A percentile compares a stretch with the other conserved stretches of the same genome.
Conservation (phyloP, 2,329 filamentous ascomycete genomes). For the Curvularia verruculosa region DNA sequence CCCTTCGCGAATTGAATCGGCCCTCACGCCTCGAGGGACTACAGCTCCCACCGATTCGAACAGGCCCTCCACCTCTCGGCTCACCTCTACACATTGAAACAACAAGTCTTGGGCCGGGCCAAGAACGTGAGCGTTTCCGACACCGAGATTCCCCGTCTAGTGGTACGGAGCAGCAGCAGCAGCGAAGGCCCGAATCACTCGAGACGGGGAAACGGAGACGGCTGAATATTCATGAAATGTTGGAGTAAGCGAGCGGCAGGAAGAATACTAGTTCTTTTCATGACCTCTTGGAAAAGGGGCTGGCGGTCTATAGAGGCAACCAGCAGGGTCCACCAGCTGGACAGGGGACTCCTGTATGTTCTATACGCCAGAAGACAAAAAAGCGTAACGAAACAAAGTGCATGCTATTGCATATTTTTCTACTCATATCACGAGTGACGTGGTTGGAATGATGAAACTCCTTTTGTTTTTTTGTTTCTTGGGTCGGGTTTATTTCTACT, state of each 20-base stretch:
- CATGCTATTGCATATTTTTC: neutral
- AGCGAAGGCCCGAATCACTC: constrained; percentile 37
- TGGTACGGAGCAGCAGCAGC: constrained; percentile 18
- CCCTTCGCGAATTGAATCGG: constrained; percentile 33
- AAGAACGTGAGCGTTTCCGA: constrained; percentile 34
- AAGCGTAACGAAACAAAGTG: neutral
- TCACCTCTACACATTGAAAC: constrained; percentile 41
- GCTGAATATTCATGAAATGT: constrained; percentile 46
- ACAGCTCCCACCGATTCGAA: constrained; percentile 47
- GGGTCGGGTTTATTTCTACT: neutral
- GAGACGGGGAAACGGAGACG: constrained; percentile 44
- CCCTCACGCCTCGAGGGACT: constrained; percentile 39
- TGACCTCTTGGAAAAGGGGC: neutral
- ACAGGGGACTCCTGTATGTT: neutral
- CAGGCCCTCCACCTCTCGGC: constrained; percentile 37
- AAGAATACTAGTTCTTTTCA: neutral
- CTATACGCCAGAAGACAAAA: neutral
- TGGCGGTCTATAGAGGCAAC: neutral
- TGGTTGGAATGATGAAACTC: neutral
- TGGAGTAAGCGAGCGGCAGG: constrained; percentile 30
- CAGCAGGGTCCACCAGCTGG: neutral
- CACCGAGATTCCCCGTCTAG: constrained; percentile 38
- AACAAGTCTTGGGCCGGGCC: constrained; percentile 24
- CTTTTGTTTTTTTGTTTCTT: neutral
- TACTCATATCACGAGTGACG: neutral